A percentile compares a stretch with the other conserved stretches of the same genome.
phyloP scores from a whole-genome alignment of 2,329 filamentous ascomycete genomes.

The Alternaria postmessia region DNA sequence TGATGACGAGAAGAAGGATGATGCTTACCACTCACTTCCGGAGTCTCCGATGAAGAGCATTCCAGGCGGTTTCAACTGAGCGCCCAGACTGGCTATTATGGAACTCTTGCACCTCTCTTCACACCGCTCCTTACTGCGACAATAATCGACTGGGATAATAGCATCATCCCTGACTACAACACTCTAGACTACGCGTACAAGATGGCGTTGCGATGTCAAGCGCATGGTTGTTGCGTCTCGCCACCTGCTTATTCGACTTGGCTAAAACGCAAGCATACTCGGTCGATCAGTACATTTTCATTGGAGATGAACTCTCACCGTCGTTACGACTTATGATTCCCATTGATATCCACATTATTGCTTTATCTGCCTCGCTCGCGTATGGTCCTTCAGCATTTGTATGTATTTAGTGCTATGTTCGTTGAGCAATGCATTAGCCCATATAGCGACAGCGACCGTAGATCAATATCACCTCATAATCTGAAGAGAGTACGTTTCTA shows the following conservation, averaged over 20 bases:
- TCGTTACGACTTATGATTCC: slow-evolving; percentile 25
- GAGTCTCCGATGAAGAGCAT: slow-evolving; percentile 44
- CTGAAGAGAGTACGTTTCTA: neutral
- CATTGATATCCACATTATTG: slow-evolving; percentile 23
- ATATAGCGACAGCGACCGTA: neutral
- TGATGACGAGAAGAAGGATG: slow-evolving; percentile 34
- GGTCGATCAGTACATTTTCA: neutral
- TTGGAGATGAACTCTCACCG: slow-evolving; percentile 1
- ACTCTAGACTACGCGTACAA: neutral
- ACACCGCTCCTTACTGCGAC: neutral
- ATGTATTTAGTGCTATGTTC: slow-evolving; percentile 1
- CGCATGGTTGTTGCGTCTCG: neutral
- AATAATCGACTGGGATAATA: neutral
- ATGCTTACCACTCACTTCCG: slow-evolving; percentile 55
- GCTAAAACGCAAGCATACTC: neutral
- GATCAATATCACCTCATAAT: neutral
- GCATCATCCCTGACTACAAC: neutral
- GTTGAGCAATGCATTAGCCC: neutral
- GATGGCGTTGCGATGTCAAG: slow-evolving; percentile 1
- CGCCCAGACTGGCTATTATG: neutral
- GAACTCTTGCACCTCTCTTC: neutral
- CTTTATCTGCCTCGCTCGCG: slow-evolving; percentile 3
- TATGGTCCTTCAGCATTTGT: neutral
- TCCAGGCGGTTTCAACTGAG: slow-evolving; percentile 42
- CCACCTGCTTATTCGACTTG: slow-evolving; percentile 3